Percentiles rank a stretch among this genome's conserved stretches.
phyloP scores from a whole-genome alignment of 495 filamentous ascomycete genomes.

The Penicillium argentinense region DNA sequence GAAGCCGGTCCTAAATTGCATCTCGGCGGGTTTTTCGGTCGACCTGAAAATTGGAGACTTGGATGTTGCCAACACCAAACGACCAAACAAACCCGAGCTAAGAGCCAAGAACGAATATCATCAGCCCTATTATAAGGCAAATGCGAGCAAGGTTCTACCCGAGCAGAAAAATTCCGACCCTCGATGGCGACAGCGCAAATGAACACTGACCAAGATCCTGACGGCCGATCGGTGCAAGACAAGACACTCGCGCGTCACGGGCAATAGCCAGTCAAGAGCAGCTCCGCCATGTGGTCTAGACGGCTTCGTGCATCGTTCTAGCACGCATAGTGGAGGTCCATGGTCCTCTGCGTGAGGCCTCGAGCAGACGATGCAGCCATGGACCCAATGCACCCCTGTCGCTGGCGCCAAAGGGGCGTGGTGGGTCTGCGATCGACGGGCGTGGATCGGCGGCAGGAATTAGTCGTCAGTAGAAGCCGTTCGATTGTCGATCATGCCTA shows the following conservation, averaged over 20 bases:
- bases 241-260: not conserved
- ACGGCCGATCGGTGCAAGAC: not conserved
- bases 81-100: not conserved
- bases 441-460: constrained; percentile 15
- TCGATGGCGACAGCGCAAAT: not conserved
- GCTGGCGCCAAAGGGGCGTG: constrained; percentile 9
- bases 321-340: not conserved
- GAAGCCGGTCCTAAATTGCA: not conserved
- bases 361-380: not conserved
- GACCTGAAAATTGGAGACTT: constrained; percentile 1
- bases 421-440: constrained; percentile 25
- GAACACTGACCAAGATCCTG: not conserved
- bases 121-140: not conserved
- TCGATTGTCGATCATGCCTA: constrained; percentile 26
- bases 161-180: not conserved
- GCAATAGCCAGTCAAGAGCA: not conserved
- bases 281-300: not conserved
- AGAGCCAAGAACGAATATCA: not conserved
- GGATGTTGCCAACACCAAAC: not conserved
- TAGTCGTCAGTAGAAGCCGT: constrained; percentile 15
- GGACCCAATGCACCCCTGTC: constrained; percentile 4
- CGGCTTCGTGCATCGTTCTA: constrained; percentile 1
- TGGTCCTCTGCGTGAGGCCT: not conserved
- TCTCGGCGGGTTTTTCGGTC: not conserved
- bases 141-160: not conserved